phyloP scores from a whole-genome alignment of 1,139 yeast genomes.

The Zygosaccharomyces sapae region DNA sequence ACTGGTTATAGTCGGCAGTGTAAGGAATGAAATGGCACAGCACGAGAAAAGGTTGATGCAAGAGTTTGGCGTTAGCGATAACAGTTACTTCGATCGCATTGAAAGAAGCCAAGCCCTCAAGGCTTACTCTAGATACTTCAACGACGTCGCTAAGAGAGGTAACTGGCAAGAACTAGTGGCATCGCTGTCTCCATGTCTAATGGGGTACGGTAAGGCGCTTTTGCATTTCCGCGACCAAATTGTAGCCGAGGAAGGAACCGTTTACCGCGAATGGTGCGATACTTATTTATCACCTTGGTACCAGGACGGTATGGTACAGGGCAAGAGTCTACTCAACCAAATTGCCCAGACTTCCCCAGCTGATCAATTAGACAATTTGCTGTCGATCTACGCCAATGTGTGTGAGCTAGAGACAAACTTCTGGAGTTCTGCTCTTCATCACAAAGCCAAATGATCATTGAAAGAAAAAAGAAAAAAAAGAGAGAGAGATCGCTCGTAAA shows the following conservation, averaged over 20 bases:
- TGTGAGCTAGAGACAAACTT: slow-evolving; percentile 57
- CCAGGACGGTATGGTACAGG: slow-evolving; percentile 50
- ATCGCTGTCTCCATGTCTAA: slow-evolving; percentile 71
- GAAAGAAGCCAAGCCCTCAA: slow-evolving; percentile 53
- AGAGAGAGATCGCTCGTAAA: too few species aligned
- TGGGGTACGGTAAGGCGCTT: slow-evolving; percentile 60
- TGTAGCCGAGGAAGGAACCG: slow-evolving; percentile 34
- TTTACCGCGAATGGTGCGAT: slow-evolving; percentile 52
- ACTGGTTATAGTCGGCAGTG: slow-evolving; percentile 48
- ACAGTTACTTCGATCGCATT: slow-evolving; percentile 41
- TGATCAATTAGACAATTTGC: slow-evolving; percentile 47
- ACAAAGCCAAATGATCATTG: neutral
- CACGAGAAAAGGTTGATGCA: slow-evolving; percentile 51
- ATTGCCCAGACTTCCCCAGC: slow-evolving; percentile 38
- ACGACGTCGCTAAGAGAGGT: slow-evolving; percentile 47
- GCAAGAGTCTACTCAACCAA: slow-evolving; percentile 46
- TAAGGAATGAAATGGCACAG: slow-evolving; percentile 52
- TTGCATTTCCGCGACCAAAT: slow-evolving; percentile 21
- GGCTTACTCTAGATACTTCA: slow-evolving; percentile 58
- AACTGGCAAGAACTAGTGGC: slow-evolving; percentile 64
- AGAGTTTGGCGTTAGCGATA: slow-evolving; percentile 43
- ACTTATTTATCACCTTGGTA: slow-evolving; percentile 61
- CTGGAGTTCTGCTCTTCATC: slow-evolving; percentile 48
- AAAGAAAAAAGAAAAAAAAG: too few species aligned
- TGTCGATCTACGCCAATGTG: slow-evolving; percentile 56